phyloP scores from a whole-genome alignment of 2,329 filamentous ascomycete species.

The Claviceps lovelessii region DNA sequence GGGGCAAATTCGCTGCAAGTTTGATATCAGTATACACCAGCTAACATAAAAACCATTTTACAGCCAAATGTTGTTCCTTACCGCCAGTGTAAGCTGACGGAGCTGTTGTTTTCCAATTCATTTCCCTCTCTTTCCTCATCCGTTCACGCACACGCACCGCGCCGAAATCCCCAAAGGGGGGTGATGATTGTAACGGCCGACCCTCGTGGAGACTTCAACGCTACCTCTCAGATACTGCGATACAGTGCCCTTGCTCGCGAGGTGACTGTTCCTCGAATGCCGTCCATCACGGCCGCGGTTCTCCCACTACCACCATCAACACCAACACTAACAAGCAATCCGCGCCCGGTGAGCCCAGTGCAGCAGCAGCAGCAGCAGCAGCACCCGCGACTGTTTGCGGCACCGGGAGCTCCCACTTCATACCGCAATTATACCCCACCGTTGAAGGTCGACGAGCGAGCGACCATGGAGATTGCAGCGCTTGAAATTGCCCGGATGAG shows the following conservation, averaged over 20 bases:
- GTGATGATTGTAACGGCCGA: conserved; percentile 97
- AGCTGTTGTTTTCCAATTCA: conserved; percentile 76
- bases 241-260: conserved; percentile 89
- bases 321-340: conserved; percentile 4
- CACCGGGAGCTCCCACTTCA: conserved; percentile 19
- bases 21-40: not conserved
- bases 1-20: too few relatives aligned
- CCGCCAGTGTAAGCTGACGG: conserved; percentile 72
- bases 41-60: not conserved
- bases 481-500: conserved; percentile 66
- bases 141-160: conserved; percentile 21
- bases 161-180: conserved; percentile 65
- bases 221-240: conserved; percentile 86
- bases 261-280: conserved; percentile 79
- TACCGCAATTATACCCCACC: conserved; percentile 27
- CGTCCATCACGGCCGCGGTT: conserved; percentile 65
- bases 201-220: conserved; percentile 85
- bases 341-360: conserved; percentile 16
- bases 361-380: conserved; percentile 17
- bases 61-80: conserved; percentile 63
- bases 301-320: conserved; percentile 21
- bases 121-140: conserved; percentile 49
- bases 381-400: conserved; percentile 26
- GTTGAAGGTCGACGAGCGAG: conserved; percentile 35
- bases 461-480: conserved; percentile 70